Conservation (phyloP, 1,139 yeast species). For the Saccharomyces hybrid region DNA sequence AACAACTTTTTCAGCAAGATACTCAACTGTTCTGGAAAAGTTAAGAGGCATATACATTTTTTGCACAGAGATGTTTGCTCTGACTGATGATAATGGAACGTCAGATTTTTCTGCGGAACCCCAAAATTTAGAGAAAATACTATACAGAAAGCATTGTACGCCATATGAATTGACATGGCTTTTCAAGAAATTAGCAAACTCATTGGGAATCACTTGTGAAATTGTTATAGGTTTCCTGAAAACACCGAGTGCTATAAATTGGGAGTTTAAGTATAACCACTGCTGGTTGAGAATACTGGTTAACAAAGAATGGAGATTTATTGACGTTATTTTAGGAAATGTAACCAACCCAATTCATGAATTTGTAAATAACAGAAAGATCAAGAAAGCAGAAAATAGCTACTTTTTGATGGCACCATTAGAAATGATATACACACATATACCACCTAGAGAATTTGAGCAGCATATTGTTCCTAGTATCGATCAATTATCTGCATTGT, state of each 20-base stretch:
- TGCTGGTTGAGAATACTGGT: slow-evolving; percentile 79
- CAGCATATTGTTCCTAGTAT: slow-evolving; percentile 85
- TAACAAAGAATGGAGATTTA: slow-evolving; percentile 69
- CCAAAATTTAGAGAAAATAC: slow-evolving; percentile 25
- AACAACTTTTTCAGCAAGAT: slow-evolving; percentile 30
- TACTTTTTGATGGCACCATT: slow-evolving; percentile 77
- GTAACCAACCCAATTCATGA: slow-evolving; percentile 43
- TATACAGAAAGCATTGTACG: slow-evolving; percentile 45
- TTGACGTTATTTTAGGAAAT: slow-evolving; percentile 64
- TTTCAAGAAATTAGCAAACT: slow-evolving; percentile 64
- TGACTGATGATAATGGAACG: slow-evolving; percentile 33
- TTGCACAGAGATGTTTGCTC: slow-evolving; percentile 45
- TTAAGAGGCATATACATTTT: slow-evolving; percentile 57
- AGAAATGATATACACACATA: slow-evolving; percentile 72
- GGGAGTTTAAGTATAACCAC: slow-evolving; percentile 60
- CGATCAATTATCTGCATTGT: slow-evolving; percentile 68
- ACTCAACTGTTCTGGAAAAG: slow-evolving; percentile 46
- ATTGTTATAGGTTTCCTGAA: slow-evolving; percentile 79
- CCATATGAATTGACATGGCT: slow-evolving; percentile 72
- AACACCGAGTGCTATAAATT: slow-evolving; percentile 51
- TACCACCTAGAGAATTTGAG: slow-evolving; percentile 68
- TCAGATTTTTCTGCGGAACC: slow-evolving; percentile 30
- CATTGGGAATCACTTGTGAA: slow-evolving; percentile 66
- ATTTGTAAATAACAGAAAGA: slow-evolving; percentile 31
- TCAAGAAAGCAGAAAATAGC: slow-evolving; percentile 38